phyloP scores from a whole-genome alignment of 345 rosid species.

The Pistacia integerrima region DNA sequence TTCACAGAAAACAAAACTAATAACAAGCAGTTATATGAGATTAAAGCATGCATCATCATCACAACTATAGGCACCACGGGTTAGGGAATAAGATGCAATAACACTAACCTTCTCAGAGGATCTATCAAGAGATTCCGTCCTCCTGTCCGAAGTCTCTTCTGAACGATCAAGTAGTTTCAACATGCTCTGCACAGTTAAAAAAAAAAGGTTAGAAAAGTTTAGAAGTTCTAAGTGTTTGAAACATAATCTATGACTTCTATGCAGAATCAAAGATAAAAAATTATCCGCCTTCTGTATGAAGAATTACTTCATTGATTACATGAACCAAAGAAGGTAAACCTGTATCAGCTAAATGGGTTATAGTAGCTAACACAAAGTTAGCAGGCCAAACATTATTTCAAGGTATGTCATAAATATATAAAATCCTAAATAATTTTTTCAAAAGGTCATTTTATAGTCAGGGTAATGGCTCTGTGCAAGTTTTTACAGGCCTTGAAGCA shows the following conservation, averaged over 20 bases:
- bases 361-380: background rate
- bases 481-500: background rate
- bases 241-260: background rate
- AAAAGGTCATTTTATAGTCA: background rate
- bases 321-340: background rate
- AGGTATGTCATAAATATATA: background rate
- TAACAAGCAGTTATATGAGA: background rate
- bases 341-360: background rate
- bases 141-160: constrained; percentile 18
- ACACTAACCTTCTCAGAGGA: constrained; percentile 42
- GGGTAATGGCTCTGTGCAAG: background rate
- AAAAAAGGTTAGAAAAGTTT: background rate
- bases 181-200: constrained; percentile 42
- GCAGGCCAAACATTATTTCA: background rate
- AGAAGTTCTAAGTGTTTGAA: background rate
- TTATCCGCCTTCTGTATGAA: background rate
- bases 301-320: background rate
- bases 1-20: background rate
- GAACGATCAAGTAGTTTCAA: constrained; percentile 42
- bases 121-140: constrained; percentile 19
- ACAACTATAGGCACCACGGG: background rate
- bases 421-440: background rate
- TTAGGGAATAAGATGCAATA: background rate
- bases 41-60: background rate
- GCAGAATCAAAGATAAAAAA: background rate